Percentiles rank a stretch among this genome's conserved stretches.
Conservation (phyloP, 192 early-diverging fungal species). For the Coemansia interrupta region DNA sequence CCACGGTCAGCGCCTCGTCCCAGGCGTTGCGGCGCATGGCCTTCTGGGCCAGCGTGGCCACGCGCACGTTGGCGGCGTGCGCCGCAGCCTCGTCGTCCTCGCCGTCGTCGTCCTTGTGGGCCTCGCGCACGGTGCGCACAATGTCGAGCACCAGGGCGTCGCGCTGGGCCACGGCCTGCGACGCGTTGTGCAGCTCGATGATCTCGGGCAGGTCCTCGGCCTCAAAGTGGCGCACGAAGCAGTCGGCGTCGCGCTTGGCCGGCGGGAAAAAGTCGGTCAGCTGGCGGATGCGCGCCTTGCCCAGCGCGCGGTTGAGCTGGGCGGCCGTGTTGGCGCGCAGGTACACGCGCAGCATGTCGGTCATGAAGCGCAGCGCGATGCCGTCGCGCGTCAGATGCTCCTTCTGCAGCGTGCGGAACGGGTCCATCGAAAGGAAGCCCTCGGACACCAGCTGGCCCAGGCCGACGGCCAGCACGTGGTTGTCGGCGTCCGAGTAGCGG, state of each 20-base stretch:
- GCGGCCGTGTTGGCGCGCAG: slow-evolving; percentile 72
- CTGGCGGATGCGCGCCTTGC: slow-evolving; percentile 62
- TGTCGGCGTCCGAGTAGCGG: slow-evolving; percentile 77
- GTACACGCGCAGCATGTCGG: slow-evolving; percentile 76
- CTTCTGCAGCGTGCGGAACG: slow-evolving; percentile 76
- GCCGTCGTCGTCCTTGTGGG: slow-evolving; percentile 15
- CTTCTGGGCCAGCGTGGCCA: slow-evolving; percentile 17
- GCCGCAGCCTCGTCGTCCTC: slow-evolving; percentile 15
- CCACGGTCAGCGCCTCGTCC: slow-evolving; percentile 71
- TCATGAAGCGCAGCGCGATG: slow-evolving; percentile 77
- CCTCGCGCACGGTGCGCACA: slow-evolving; percentile 59
- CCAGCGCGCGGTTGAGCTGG: slow-evolving; percentile 70
- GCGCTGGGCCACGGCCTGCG: slow-evolving; percentile 65
- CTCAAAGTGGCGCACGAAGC: slow-evolving; percentile 88
- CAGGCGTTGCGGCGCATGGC: slow-evolving; percentile 55
- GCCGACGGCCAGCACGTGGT: slow-evolving; percentile 73
- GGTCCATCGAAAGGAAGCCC: slow-evolving; percentile 66
- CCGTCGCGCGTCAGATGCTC: slow-evolving; percentile 95
- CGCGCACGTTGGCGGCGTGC: slow-evolving; percentile 25
- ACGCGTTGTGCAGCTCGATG: slow-evolving; percentile 74
- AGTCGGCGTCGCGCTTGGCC: slow-evolving; percentile 83
- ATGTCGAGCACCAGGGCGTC: slow-evolving; percentile 61
- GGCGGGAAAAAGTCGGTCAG: slow-evolving; percentile 90
- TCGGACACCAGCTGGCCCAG: slow-evolving; percentile 69
- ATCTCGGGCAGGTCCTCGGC: slow-evolving; percentile 87